These are phyloP conservation scores for Sicyos edulis DNA, from an alignment of 306 rosid species.

Conservation along the genomic window DNA sequence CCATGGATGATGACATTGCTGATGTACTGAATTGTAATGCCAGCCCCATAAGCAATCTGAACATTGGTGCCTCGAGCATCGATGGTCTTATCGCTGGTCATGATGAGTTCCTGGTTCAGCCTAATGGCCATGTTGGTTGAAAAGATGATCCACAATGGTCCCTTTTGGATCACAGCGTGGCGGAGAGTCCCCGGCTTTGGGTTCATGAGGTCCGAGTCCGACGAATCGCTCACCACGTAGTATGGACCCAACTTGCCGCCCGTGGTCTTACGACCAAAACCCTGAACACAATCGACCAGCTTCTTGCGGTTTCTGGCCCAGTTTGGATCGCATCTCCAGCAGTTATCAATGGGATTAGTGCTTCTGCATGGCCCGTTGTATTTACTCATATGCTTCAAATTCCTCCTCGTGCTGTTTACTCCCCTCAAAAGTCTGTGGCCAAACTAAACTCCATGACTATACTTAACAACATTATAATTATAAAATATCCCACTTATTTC, in stretches of 20 bases:
- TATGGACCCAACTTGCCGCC: conserved; percentile 56
- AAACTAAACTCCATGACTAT: no score
- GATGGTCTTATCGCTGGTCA: conserved; percentile 54
- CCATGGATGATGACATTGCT: conserved; percentile 56
- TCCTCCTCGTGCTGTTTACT: conserved; percentile 31
- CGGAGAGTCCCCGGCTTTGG: conserved; percentile 63
- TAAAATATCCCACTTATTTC: no score
- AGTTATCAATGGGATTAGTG: conserved; percentile 71
- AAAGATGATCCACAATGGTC: conserved; percentile 70
- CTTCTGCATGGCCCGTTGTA: conserved; percentile 29
- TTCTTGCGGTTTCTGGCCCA: conserved; percentile 58
- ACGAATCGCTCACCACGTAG: conserved; percentile 52
- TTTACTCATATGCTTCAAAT: conserved; percentile 13
- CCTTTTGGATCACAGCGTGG: conserved; percentile 47
- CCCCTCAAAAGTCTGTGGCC: no score
- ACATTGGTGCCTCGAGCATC: conserved; percentile 64
- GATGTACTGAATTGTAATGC: conserved; percentile 55
- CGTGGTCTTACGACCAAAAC: conserved; percentile 49
- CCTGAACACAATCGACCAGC: conserved; percentile 45
- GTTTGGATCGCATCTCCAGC: conserved; percentile 75
- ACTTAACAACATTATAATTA: no score
- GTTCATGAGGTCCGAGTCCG: conserved; percentile 42
- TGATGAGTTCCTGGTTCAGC: conserved; percentile 52
- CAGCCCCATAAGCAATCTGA: conserved; percentile 50
- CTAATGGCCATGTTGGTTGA: conserved; percentile 44